Evolutionary conservation across 2,329 filamentous ascomycete species (phyloP).

Genomic region (Pseudophaeomoniella oleicola): DNA sequence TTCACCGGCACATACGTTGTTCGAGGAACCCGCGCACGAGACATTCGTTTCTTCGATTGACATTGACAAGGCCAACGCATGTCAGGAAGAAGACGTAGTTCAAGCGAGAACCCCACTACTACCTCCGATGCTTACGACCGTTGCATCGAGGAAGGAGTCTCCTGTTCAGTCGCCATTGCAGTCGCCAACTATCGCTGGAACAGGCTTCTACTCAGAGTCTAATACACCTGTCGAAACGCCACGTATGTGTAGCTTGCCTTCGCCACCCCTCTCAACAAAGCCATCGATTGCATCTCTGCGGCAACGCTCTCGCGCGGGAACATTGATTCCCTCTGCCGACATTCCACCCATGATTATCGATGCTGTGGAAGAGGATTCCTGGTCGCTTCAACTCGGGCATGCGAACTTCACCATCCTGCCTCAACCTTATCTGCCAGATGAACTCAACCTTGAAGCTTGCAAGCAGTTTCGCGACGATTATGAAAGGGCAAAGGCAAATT

Average conservation of each 20-base stretch:
- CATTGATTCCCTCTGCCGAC: constrained; percentile 32
- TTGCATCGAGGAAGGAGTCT: constrained; percentile 32
- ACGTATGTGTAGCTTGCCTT: constrained; percentile 36
- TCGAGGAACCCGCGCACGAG: constrained; percentile 36
- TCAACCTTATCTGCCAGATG: constrained; percentile 58
- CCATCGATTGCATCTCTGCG: constrained; percentile 66
- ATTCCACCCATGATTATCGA: constrained; percentile 49
- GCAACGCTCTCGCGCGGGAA: constrained; percentile 27
- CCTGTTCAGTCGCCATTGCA: constrained; percentile 67
- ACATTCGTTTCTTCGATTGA: constrained; percentile 34
- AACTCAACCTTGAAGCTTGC: constrained; percentile 44
- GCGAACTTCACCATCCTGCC: constrained; percentile 85
- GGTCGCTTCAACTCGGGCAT: constrained; percentile 75
- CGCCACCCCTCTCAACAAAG: constrained; percentile 62
- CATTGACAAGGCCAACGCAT: constrained; percentile 35
- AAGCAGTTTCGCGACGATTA: constrained; percentile 61
- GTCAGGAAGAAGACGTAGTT: constrained; percentile 41
- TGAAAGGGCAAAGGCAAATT: constrained; percentile 71
- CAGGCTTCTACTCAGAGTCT: constrained; percentile 24
- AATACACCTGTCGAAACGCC: constrained; percentile 34
- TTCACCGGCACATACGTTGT: constrained; percentile 50
- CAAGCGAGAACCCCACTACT: constrained; percentile 71
- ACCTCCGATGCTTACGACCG: constrained; percentile 60
- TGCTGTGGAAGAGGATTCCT: constrained; percentile 55
- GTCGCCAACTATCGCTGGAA: constrained; percentile 63